These are phyloP conservation scores for Nemania abortiva DNA, from an alignment of 2,329 filamentous ascomycete species.

Conservation along the genomic window DNA sequence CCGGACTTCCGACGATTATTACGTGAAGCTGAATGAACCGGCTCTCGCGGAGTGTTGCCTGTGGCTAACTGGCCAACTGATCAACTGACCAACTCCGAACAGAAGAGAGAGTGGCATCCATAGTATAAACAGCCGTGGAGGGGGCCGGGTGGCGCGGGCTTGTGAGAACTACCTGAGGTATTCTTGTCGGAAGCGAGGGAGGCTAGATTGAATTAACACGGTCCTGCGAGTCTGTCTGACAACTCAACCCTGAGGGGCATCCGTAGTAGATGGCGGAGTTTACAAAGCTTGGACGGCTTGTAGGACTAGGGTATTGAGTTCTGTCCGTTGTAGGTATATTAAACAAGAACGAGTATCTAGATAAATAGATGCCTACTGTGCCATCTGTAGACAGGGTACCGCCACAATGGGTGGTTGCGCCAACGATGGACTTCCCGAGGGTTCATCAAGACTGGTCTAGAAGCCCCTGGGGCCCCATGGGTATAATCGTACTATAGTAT, in stretches of 20 bases:
- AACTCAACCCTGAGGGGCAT: constrained; percentile 13
- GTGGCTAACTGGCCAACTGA: background rate
- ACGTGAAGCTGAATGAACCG: constrained; percentile 33
- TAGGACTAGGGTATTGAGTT: constrained; percentile 6
- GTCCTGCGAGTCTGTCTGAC: background rate
- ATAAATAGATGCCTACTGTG: no score
- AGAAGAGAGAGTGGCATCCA: constrained; percentile 4
- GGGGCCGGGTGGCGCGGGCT: background rate
- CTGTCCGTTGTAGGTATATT: constrained; percentile 6
- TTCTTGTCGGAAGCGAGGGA: constrained; percentile 1
- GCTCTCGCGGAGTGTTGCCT: constrained; percentile 20
- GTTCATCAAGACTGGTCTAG: constrained; percentile 5
- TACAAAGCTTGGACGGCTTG: constrained; percentile 7
- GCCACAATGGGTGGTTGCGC: background rate
- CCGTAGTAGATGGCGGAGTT: constrained; percentile 7
- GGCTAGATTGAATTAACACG: constrained; percentile 8
- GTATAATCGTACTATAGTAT: background rate
- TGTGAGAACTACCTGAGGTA: background rate
- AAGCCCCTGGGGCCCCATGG: background rate
- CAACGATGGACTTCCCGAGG: background rate
- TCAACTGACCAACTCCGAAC: background rate
- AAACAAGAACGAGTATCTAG: background rate
- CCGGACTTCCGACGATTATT: constrained; percentile 43
- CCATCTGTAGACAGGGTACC: constrained; percentile 4
- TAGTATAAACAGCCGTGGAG: background rate